Percentiles rank a stretch among this genome's conserved stretches.
phyloP scores from a whole-genome alignment of 2,329 filamentous ascomycete species.

The Zymoseptoria ardabiliae region DNA sequence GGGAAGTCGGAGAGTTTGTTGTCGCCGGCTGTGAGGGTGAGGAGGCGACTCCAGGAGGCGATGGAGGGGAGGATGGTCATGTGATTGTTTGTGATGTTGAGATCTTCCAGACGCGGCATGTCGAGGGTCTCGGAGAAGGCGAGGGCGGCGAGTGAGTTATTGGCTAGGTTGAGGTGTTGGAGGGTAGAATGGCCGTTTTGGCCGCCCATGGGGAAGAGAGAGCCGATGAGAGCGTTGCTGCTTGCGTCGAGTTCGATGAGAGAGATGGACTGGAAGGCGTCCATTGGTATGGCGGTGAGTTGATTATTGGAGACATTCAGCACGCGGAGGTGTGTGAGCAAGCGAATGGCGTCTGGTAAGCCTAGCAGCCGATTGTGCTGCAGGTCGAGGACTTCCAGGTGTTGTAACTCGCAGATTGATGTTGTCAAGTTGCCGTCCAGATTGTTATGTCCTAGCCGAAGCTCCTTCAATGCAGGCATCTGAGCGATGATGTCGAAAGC shows the following conservation, averaged over 20 bases:
- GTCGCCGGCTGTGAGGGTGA: constrained; percentile 69
- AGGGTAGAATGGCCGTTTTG: constrained; percentile 51
- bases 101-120: constrained; percentile 63
- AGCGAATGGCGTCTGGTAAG: constrained; percentile 60
- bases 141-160: constrained; percentile 60
- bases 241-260: constrained; percentile 66
- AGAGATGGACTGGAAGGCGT: constrained; percentile 58
- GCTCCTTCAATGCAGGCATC: constrained; percentile 63
- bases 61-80: constrained; percentile 66
- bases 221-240: constrained; percentile 70
- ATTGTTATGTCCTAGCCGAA: constrained; percentile 73
- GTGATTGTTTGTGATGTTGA: constrained; percentile 76
- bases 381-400: constrained; percentile 73
- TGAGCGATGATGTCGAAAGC: constrained; percentile 67
- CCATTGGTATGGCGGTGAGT: constrained; percentile 64
- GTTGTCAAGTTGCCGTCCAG: constrained; percentile 61
- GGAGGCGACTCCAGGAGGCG: constrained; percentile 63
- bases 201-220: constrained; percentile 54
- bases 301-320: constrained; percentile 76
- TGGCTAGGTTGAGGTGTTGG: constrained; percentile 69
- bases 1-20: constrained; percentile 75
- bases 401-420: constrained; percentile 55
- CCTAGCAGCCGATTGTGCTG: constrained; percentile 70
- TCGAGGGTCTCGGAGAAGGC: constrained; percentile 46
- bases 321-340: constrained; percentile 61